Evolutionary conservation across 2,329 filamentous ascomycete genomes (phyloP).

Genomic region (Torrubiellomyces zombiae): DNA sequence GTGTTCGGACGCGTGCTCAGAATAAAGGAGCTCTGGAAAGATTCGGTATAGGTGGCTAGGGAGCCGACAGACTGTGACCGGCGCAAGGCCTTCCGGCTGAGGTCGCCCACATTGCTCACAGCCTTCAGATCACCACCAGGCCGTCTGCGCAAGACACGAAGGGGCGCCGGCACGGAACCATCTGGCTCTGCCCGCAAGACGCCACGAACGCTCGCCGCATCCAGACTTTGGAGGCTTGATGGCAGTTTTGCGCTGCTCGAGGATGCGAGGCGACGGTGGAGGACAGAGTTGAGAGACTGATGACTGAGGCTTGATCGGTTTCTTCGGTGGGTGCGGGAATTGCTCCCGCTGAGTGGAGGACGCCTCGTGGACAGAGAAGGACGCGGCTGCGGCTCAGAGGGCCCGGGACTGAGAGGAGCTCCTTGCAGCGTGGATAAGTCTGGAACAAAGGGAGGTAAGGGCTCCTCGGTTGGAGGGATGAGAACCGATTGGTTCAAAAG

Average conservation of each 20-base stretch:
- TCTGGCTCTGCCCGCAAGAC: slow-evolving; percentile 22
- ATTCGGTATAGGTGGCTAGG: slow-evolving; percentile 42
- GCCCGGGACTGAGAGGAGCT: slow-evolving; percentile 8
- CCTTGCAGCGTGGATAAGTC: slow-evolving; percentile 24
- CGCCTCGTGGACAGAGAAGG: slow-evolving; percentile 14
- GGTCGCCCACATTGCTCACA: slow-evolving; percentile 46
- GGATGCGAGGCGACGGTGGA: slow-evolving; percentile 40
- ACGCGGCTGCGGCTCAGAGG: slow-evolving; percentile 17
- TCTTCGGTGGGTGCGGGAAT: slow-evolving; percentile 22
- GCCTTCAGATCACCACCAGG: slow-evolving; percentile 62
- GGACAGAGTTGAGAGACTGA: slow-evolving; percentile 31
- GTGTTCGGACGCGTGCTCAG: slow-evolving; percentile 20
- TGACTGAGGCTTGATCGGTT: slow-evolving; percentile 32
- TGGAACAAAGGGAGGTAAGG: slow-evolving; percentile 30
- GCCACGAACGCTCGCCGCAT: slow-evolving; percentile 39
- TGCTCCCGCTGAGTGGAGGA: slow-evolving; percentile 12
- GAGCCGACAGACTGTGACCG: slow-evolving; percentile 43
- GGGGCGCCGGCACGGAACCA: slow-evolving; percentile 29
- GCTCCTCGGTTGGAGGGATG: slow-evolving; percentile 19
- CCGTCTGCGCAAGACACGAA: slow-evolving; percentile 49
- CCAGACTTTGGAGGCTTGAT: slow-evolving; percentile 40
- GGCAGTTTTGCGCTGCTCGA: slow-evolving; percentile 38
- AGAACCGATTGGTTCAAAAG: slow-evolving; percentile 31
- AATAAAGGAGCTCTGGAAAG: slow-evolving; percentile 39
- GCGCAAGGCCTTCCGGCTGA: slow-evolving; percentile 31